Base-by-base conservation (phyloP, 805 yeast species). In the Saturnispora dispora region DNA sequence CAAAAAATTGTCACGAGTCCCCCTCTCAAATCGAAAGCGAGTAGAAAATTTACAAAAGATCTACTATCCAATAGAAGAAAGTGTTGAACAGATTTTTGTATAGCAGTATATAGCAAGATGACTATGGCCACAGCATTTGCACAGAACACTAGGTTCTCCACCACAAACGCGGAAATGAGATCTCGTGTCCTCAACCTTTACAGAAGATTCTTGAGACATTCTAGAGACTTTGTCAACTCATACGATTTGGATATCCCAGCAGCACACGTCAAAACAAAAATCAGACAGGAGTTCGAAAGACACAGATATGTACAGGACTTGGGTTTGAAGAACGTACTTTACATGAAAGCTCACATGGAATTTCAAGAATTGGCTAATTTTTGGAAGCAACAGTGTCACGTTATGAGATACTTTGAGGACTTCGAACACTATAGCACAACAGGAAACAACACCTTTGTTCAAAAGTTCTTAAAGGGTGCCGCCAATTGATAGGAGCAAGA, bases 361-460 rank as follows among this genome's bases (percentile, higher is more conserved):
- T 88, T 81, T 69, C 96, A 87, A 71, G 95, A 87, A 64, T 75
- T 86, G 62, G 76, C 83, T 61, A 88, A 88, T 70, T 87, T 87
- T 73, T 87, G 96, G 95, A 88, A 87, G 67, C 95, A 88, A 73
- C 81, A 79, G 64, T 79, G 90, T 57, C 95, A 87, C 67, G 88
- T 87, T 44, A 74, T 85, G 81, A 80, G 83, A 69, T 87, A 83
- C 72, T 87, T 87, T 60, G 86, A 82, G 58, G 82, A 81, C 59
- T 83, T 77, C 65, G 76, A 76, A 43, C 72, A 71, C 33, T 77
- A 84, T 57, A 74, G 74, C 56, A 73, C 72, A 42, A 77, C 79
- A 55, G 75, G 73, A 59, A 75, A 78, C 61, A 77, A 81, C 63
- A 75, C 73, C 60, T 87, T 87, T 63, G 79, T 86, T 48, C 80